Base-by-base conservation (phyloP, 257 asterid species). In the Pogostemon cablin region DNA sequence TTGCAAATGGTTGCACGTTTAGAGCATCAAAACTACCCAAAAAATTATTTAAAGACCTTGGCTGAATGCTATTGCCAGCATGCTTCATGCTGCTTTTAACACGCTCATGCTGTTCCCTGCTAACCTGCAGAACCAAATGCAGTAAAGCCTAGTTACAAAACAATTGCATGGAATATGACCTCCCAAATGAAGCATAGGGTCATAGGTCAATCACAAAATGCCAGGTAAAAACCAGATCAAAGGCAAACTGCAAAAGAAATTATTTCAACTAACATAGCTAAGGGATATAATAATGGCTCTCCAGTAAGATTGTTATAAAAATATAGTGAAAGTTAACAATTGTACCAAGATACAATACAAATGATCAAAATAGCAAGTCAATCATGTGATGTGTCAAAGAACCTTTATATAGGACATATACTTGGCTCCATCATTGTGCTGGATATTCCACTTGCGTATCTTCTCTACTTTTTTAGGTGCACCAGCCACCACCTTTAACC, bases 321-420 rank as follows among this genome's bases (percentile, higher is more conserved):
- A 25, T 25, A 25, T 43, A 25, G 43, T 17, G 63, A 58, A 57
- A 55, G 10, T 17, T 42, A 44, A 15, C 25, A 48, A 67, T 42
- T 60, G 50, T 40, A 58, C 47, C 73, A 69, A 72, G 65, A 25
- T 25, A 25, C 32, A 42, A 64, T 70, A 9, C 42, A 68, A 75
- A 61, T 42, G 20, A 71, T 9, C 61, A 69, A 17, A 65, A 62
- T 34, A 54, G 44, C 44, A 69, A 65, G 75, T 62, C 72, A 72
- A 35, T 20, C 10, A 67, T 72, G 53, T 61, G 9, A 64, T 62
- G 43, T 65, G 72, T 32, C 34, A 72, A 71, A 74, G 68, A 69
- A 93, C 97, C 99, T 93, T 91, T 78, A 93, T 85, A 69, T 91
- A 93, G 59, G 99, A 91, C 99, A 93, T 93, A 70, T 89, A 89